Evolutionary conservation across 139 green algal genomes (phyloP), one percentile per base, ranked within the genome.

Genomic region (Chlorella vulgaris): DNA sequence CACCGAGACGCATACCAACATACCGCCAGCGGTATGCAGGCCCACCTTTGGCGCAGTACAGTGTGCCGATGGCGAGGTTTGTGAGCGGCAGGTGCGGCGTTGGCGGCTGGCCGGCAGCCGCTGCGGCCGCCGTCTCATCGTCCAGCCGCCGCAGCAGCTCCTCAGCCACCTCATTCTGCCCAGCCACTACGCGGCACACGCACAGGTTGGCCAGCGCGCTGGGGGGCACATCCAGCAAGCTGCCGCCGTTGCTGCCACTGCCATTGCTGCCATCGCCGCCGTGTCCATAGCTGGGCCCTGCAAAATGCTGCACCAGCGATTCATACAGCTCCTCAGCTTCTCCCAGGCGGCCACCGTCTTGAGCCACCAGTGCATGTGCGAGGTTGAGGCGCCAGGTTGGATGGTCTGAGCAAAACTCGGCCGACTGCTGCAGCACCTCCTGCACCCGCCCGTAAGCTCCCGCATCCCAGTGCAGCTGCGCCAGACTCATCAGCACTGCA

Each of bases 141-240:
- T 98, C 93, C 71, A 98, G 91, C 24, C 90, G 85, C 0, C 92
- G 85, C 94, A 98, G 96, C 70, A 98, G 86, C 61, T 96, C 94
- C 87, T 98, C 94, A 0, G 94, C 94, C 84, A 94, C 89, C 70
- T 96, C 91, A 68, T 97, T 98, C 89, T 94, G 91, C 74, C 88
- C 93, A 24, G 90, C 95, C 88, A 98, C 94, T 90, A 98, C 96
- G 85, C 95, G 95, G 50, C 87, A 90, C n/a, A 97, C 94, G 81
- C 94, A 98, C 29, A 97, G 89, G 90, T 98, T 98, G 81, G 94
- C 94, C 73, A 98, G 88, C 58, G 96, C 91, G 65, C 96, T 95
- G 53, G 94, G 92, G 10, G 92, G 93, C 40, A 96, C 88, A 5
- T 83, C 81, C 43, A 97, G 83, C 67, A 97, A 84, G 76, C 79